A percentile compares a stretch with the other conserved stretches of the same genome.
These are phyloP conservation scores for Papiliotrema fonsecae DNA, from an alignment of 1,284 basidiomycete species.

Conservation along the genomic window DNA sequence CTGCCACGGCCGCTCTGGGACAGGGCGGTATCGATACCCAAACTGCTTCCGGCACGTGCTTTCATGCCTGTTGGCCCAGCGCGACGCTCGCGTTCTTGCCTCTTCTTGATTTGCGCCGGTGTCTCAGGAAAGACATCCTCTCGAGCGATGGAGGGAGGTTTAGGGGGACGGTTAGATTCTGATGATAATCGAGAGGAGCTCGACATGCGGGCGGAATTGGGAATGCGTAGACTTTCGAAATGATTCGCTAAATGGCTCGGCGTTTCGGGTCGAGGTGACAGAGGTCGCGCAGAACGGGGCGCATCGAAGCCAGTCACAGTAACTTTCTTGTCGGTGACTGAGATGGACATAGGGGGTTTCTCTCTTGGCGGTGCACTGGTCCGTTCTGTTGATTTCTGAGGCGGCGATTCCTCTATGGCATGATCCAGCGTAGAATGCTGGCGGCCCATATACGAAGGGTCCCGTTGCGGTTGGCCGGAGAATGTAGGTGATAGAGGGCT, in stretches of 20 bases:
- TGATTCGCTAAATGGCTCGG: background rate
- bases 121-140: constrained; percentile 44
- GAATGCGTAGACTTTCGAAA: constrained; percentile 3
- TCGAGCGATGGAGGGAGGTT: constrained; percentile 33
- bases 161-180: constrained; percentile 13
- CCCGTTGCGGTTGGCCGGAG: constrained; percentile 1
- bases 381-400: constrained; percentile 7
- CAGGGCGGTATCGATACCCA: constrained; percentile 20
- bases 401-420: constrained; percentile 6
- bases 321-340: constrained; percentile 18
- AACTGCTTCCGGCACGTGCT: constrained; percentile 5
- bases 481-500: constrained; percentile 38
- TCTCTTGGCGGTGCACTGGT: constrained; percentile 1
- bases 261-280: constrained; percentile 5
- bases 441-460: background rate
- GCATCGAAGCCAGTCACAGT: constrained; percentile 32
- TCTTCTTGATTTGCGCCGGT: constrained; percentile 38
- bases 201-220: constrained; percentile 10
- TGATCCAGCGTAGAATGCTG: background rate
- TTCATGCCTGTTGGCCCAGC: constrained; percentile 1
- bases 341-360: constrained; percentile 2
- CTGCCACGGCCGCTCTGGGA: constrained; percentile 18
- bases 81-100: constrained; percentile 40
- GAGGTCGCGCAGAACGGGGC: constrained; percentile 13
- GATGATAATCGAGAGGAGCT: constrained; percentile 11